These are phyloP conservation scores for Ajuga chamaepitys DNA, from an alignment of 257 asterid genomes.

Conservation along the genomic window DNA sequence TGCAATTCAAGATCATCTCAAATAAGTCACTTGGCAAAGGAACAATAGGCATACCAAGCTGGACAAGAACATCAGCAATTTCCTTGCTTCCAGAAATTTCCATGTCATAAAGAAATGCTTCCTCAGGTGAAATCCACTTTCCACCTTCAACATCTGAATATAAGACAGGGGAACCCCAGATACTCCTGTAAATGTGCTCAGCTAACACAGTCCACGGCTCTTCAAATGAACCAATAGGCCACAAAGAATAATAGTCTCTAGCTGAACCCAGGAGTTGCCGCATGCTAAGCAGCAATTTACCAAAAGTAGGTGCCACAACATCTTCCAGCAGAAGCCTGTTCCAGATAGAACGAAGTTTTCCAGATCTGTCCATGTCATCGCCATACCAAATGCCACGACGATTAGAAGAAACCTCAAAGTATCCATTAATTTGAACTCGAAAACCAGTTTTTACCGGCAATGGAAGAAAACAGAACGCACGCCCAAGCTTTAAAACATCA, in stretches of 20 bases:
- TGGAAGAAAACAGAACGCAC: constrained; percentile 96
- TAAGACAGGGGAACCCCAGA: constrained; percentile 57
- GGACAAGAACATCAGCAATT: constrained; percentile 61
- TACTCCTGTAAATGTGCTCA: constrained; percentile 52
- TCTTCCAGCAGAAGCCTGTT: constrained; percentile 92
- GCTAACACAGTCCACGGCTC: constrained; percentile 91
- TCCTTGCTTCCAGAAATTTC: constrained; percentile 52
- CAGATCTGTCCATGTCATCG: constrained; percentile 97
- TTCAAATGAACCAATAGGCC: constrained; percentile 90
- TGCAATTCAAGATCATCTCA: constrained; percentile 59
- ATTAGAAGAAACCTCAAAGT: constrained; percentile 92
- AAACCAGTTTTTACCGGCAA: constrained; percentile 94
- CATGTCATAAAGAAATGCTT: constrained; percentile 67
- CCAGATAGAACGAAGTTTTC: constrained; percentile 93
- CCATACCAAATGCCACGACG: constrained; percentile 99
- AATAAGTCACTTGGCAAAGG: constrained; percentile 61
- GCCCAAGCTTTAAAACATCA: constrained; percentile 53
- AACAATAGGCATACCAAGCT: constrained; percentile 87
- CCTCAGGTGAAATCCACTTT: constrained; percentile 72
- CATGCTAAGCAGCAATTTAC: constrained; percentile 52
- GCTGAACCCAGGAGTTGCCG: constrained; percentile 57
- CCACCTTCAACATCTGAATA: constrained; percentile 68
- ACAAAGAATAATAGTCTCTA: constrained; percentile 57
- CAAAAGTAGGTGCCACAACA: constrained; percentile 77
- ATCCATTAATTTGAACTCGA: constrained; percentile 75